Percentiles rank a stretch among this genome's conserved stretches.
These are phyloP conservation scores for Jatropha podagrica DNA, from an alignment of 441 rosid species.

Conservation along the genomic window DNA sequence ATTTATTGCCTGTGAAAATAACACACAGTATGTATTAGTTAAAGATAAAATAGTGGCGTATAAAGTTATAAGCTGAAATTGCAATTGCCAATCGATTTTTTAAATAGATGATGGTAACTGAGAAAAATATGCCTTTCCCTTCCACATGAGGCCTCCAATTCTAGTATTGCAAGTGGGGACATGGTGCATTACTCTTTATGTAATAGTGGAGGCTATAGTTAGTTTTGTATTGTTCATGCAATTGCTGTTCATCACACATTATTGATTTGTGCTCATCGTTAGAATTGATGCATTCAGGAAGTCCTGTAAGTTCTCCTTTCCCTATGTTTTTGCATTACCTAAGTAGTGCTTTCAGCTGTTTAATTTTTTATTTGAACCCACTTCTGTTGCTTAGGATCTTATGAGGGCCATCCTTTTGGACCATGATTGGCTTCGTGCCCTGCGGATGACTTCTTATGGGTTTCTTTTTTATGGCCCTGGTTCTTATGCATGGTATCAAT, in stretches of 20 bases:
- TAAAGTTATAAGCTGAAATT: neutral
- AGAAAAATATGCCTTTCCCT: neutral
- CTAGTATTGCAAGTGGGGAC: neutral
- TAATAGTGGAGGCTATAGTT: neutral
- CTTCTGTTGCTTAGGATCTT: constrained; percentile 38
- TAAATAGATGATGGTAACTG: neutral
- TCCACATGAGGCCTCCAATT: neutral
- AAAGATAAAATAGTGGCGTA: neutral
- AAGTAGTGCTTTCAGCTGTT: constrained; percentile 7
- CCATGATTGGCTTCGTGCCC: constrained; percentile 85
- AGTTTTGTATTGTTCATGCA: neutral
- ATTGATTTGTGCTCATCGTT: neutral
- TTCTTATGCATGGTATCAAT: constrained; percentile 80
- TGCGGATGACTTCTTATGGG: constrained; percentile 89
- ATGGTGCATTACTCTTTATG: neutral
- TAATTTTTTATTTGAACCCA: constrained; percentile 27
- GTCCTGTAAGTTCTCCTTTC: neutral
- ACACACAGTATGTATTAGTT: neutral
- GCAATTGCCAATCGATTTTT: neutral
- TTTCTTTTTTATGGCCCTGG: constrained; percentile 89
- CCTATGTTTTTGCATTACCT: neutral
- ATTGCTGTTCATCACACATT: neutral
- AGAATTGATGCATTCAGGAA: constrained; percentile 6
- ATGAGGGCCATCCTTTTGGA: constrained; percentile 39
- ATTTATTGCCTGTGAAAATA: neutral